Conservation (phyloP, 1,284 basidiomycete species). For the Somion occarium region DNA sequence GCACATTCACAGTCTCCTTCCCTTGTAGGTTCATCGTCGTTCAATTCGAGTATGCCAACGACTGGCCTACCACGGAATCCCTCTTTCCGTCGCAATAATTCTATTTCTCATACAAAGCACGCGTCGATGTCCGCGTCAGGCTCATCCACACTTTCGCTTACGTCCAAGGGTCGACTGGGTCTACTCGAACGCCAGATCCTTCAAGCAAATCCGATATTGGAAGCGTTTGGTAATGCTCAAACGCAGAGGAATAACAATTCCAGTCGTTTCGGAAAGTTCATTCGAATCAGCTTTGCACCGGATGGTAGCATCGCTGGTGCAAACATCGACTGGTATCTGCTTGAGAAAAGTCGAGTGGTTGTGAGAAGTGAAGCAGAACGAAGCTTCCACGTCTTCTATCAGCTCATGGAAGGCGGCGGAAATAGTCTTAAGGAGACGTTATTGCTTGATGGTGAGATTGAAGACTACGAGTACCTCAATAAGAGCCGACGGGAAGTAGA, state of each 20-base stretch:
- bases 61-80: conserved; percentile 55
- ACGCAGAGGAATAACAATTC: conserved; percentile 99
- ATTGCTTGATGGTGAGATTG: conserved; percentile 71
- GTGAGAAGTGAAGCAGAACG: conserved; percentile 86
- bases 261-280: conserved; percentile 97
- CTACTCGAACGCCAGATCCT: conserved; percentile 95
- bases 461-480: conserved; percentile 90
- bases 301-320: conserved; percentile 96
- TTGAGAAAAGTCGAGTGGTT: conserved; percentile 97
- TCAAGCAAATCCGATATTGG: conserved; percentile 96
- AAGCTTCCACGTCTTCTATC: conserved; percentile 97
- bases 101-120: conserved; percentile 31
- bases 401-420: conserved; percentile 69
- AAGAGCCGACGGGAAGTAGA: conserved; percentile 89
- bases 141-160: conserved; percentile 39
- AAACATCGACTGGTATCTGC: conserved; percentile 98
- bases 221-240: conserved; percentile 98
- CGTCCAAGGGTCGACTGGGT: conserved; percentile 70
- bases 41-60: conserved; percentile 45
- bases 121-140: conserved; percentile 38
- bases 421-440: conserved; percentile 68
- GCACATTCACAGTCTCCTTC: conserved; percentile 60
- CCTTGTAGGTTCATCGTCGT: conserved; percentile 39
- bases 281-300: conserved; percentile 92
- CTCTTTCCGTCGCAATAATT: conserved; percentile 33